Base-by-base conservation (phyloP, 2,329 filamentous ascomycete genomes). In the Gliomastix tumulicola region DNA sequence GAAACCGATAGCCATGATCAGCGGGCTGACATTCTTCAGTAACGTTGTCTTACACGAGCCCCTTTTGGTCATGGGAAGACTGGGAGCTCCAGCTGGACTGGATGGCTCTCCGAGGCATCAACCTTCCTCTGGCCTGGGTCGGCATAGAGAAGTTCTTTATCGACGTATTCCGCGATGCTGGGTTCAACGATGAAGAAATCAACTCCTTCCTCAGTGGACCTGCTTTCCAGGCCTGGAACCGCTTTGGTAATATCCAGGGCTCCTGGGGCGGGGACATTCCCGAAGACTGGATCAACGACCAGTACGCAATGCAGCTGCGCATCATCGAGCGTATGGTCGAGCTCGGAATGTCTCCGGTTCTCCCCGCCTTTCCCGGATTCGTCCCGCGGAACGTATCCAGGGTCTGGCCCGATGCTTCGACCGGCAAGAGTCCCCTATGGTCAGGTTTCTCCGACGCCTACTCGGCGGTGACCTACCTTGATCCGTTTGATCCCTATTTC, bases 71-170 rank as follows among this genome's bases (percentile, higher is more conserved):
- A n/a, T 74, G 68, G 69, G 53, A 65, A 25, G 69, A 74, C 32
- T 74, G 69, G 69, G 68, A 74, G 47, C 49, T 61, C 4, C 55
- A 72, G 41, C 59, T 74, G 6, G 69, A 73, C 47, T 74, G 69
- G 69, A 55, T 71, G 38, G 68, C 69, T 6, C 56, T 73, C 4
- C 62, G 62, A n/a, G 69, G 68, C 23, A 52, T 73, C 33, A 73
- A 74, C 40, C 50, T 74, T 5, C 65, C 68, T 4, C 56, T 74
- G 3, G 69, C 69, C 4, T 74, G 69, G 69, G 62, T 68, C 5
- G 69, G 69, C 6, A 58, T 62, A 10, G 69, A 74, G 41, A 70
- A 71, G 49, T 64, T 70, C 34, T 56, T 71, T 9, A 45, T 69
- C 5, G 63, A 71, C 7, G 59, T 66, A 7, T 71, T 72, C 43